phyloP scores from a whole-genome alignment of 2,329 filamentous ascomycete species.

The Fusarium sp. region DNA sequence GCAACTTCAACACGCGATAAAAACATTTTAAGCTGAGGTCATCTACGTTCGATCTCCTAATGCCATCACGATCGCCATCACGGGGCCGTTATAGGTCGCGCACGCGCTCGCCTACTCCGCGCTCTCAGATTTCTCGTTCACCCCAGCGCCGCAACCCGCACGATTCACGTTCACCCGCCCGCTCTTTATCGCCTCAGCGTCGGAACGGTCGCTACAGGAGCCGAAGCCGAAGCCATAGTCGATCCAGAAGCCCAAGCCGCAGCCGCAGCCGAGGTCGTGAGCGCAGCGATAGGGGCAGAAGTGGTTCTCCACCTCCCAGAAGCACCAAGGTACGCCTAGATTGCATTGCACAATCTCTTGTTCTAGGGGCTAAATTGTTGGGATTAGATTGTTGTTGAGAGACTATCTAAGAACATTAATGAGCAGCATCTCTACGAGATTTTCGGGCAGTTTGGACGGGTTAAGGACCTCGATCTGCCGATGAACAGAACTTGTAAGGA shows the following conservation, averaged over 20 bases:
- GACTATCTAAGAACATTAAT: conserved; percentile 94
- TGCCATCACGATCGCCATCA: conserved; percentile 51
- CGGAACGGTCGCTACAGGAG: conserved; percentile 52
- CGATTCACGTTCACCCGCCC: conserved; percentile 52
- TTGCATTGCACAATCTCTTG: background rate
- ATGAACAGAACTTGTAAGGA: conserved; percentile 84
- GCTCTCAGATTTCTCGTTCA: conserved; percentile 52
- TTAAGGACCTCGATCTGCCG: conserved; percentile 89
- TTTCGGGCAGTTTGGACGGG: conserved; percentile 87
- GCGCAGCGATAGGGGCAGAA: conserved; percentile 54
- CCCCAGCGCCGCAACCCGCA: conserved; percentile 46
- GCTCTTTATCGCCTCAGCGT: conserved; percentile 49
- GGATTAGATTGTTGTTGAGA: conserved; percentile 89
- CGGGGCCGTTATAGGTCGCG: conserved; percentile 50
- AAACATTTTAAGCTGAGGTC: conserved; percentile 5
- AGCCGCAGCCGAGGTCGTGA: conserved; percentile 51
- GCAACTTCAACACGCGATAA: conserved; percentile 21
- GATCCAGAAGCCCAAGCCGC: conserved; percentile 46
- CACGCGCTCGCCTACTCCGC: conserved; percentile 52
- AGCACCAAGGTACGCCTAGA: conserved; percentile 64
- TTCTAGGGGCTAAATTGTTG: conserved; percentile 20
- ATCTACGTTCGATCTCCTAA: conserved; percentile 20
- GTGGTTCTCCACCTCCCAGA: conserved; percentile 54
- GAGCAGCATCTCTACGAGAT: conserved; percentile 91
- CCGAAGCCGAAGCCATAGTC: conserved; percentile 44